A percentile compares a stretch with the other conserved stretches of the same genome.
Evolutionary conservation across 257 asterid genomes (phyloP).

Genomic region (Galeopsis tetrahit): DNA sequence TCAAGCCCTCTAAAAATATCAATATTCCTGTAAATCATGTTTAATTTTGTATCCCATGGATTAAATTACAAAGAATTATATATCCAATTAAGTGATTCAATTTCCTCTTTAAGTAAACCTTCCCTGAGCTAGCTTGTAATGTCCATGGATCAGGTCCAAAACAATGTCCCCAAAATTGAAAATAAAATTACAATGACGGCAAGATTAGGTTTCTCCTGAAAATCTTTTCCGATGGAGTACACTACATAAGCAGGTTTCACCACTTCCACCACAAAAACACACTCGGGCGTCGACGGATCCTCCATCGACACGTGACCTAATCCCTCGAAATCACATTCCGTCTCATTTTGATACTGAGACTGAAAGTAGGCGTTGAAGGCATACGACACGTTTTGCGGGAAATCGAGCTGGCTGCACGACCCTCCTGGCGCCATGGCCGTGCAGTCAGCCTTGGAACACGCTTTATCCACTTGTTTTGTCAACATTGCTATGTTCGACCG

Average conservation of each 20-base stretch:
- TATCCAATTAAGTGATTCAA: not conserved
- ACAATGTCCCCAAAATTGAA: not conserved
- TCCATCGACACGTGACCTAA: conserved; percentile 27
- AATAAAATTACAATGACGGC: not conserved
- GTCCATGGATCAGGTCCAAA: not conserved
- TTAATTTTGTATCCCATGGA: no score
- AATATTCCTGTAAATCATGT: no score
- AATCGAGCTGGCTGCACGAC: conserved; percentile 36
- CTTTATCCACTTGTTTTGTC: not conserved
- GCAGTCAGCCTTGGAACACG: conserved; percentile 43
- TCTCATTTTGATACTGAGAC: conserved; percentile 27
- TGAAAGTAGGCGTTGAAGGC: conserved; percentile 49
- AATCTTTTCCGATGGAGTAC: not conserved
- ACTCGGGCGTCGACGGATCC: conserved; percentile 38
- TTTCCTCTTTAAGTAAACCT: not conserved
- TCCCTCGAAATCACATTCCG: conserved; percentile 31
- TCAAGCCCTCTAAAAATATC: no score
- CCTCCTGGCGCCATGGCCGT: conserved; percentile 33
- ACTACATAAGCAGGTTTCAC: not conserved
- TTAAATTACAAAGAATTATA: not conserved
- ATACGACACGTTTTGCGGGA: conserved; percentile 24
- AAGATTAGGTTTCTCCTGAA: not conserved
- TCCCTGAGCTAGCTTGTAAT: not conserved
- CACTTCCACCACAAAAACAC: conserved; percentile 51
- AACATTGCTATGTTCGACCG: not conserved